A percentile compares a stretch with the other conserved stretches of the same genome.
These are phyloP conservation scores for Chytridium lagenaria DNA, from an alignment of 371 early-diverging fungal genomes.

Conservation along the genomic window DNA sequence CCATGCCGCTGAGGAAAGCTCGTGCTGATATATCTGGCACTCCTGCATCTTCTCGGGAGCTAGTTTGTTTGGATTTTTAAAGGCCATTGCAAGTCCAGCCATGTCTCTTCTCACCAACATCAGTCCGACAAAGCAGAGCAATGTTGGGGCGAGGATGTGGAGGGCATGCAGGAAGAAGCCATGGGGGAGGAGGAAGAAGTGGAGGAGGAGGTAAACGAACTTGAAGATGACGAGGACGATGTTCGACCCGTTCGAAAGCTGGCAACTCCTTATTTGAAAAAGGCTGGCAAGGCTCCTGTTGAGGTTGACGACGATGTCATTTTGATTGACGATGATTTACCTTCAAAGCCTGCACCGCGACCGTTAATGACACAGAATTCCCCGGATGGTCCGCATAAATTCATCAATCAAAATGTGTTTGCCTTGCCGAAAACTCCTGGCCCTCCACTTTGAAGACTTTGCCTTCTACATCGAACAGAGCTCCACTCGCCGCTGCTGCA, in stretches of 20 bases:
- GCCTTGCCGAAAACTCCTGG: neutral
- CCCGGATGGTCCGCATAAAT: neutral
- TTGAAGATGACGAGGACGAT: conserved; percentile 7
- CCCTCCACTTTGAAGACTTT: neutral
- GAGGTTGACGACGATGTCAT: conserved; percentile 3
- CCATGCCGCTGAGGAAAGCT: neutral
- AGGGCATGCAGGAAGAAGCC: neutral
- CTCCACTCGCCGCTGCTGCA: neutral
- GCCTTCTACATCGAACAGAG: neutral
- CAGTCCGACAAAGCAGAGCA: neutral
- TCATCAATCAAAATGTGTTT: conserved; percentile 1
- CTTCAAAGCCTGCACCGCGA: neutral
- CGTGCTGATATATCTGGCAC: neutral
- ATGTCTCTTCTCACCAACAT: neutral
- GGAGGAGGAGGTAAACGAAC: conserved; percentile 11
- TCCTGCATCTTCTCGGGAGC: conserved; percentile 1
- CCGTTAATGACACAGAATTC: no score
- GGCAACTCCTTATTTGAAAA: neutral
- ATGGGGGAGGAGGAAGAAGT: neutral
- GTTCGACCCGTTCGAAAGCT: neutral
- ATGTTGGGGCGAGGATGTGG: conserved; percentile 1
- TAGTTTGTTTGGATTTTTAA: neutral
- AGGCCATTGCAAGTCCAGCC: conserved; percentile 8
- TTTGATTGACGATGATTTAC: neutral
- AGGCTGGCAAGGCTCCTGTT: neutral